Evolutionary conservation across 331 rosid genomes (phyloP).

Genomic region (Malus hybrid): DNA sequence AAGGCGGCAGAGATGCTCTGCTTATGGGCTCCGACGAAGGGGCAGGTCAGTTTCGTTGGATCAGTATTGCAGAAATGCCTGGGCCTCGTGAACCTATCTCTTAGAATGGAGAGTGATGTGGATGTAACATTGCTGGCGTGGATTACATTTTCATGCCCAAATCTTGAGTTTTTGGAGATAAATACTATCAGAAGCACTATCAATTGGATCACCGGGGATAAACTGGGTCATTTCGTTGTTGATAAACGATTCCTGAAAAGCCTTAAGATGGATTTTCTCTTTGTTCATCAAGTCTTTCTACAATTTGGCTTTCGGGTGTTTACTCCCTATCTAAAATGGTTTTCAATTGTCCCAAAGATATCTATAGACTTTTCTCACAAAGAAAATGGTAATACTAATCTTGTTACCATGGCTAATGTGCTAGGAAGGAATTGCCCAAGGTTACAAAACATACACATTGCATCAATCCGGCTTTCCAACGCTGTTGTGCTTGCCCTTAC

Average conservation of each 20-base stretch:
- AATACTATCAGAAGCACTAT: constrained; percentile 31
- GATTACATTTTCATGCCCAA: constrained; percentile 59
- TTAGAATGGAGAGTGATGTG: too few relatives aligned
- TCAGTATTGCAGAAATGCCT: too few relatives aligned
- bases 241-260: constrained; percentile 67
- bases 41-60: too few relatives aligned
- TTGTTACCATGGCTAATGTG: constrained; percentile 45
- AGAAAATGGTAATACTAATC: constrained; percentile 66
- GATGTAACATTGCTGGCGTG: too few relatives aligned
- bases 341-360: constrained; percentile 86
- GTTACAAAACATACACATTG: constrained; percentile 46
- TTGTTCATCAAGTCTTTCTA: constrained; percentile 66
- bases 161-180: constrained; percentile 72
- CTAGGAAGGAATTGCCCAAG: constrained; percentile 72
- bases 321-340: constrained; percentile 74
- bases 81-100: too few relatives aligned
- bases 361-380: constrained; percentile 69
- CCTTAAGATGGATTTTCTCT: constrained; percentile 76
- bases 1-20: too few relatives aligned
- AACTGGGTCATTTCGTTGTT: constrained; percentile 76
- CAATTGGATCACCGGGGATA: constrained; percentile 85
- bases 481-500: constrained; percentile 85
- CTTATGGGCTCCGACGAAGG: too few relatives aligned
- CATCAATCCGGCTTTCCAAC: constrained; percentile 50
- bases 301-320: constrained; percentile 86